A percentile compares a stretch with the other conserved stretches of the same genome.
phyloP scores from a whole-genome alignment of 345 rosid species.

The Raphanus sativus region DNA sequence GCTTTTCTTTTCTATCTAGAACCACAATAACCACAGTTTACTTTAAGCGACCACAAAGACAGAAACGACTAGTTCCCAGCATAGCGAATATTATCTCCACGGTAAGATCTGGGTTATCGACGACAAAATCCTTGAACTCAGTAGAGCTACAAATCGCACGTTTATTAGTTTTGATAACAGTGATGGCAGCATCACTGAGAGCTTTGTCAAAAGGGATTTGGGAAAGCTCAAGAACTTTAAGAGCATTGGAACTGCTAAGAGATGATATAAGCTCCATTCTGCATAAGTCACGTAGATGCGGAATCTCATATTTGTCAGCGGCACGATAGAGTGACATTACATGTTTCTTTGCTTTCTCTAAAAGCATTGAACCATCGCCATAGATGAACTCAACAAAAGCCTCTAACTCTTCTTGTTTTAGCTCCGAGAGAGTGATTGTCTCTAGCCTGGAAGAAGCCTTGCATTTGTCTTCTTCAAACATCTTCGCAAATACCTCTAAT shows the following conservation, averaged over 20 bases:
- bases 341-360: not conserved
- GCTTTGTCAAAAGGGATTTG: not conserved
- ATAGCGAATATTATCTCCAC: not conserved
- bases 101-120: not conserved
- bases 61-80: not conserved
- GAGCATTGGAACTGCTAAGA: not conserved
- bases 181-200: not conserved
- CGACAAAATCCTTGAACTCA: not conserved
- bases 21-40: not conserved
- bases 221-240: not conserved
- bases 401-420: not conserved
- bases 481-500: constrained; percentile 11
- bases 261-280: not conserved
- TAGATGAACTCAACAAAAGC: constrained; percentile 19
- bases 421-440: constrained; percentile 5
- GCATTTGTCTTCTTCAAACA: constrained; percentile 1
- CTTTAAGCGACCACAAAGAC: not conserved
- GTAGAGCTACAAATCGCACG: not conserved
- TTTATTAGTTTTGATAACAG: not conserved
- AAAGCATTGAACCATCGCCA: not conserved
- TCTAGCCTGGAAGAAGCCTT: not conserved
- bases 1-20: not conserved
- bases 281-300: not conserved
- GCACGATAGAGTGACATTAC: not conserved
- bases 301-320: not conserved